Percentiles rank a stretch among this genome's conserved stretches.
These are phyloP conservation scores for Polytolypa hystricis DNA, from an alignment of 2,329 filamentous ascomycete species.

Conservation along the genomic window DNA sequence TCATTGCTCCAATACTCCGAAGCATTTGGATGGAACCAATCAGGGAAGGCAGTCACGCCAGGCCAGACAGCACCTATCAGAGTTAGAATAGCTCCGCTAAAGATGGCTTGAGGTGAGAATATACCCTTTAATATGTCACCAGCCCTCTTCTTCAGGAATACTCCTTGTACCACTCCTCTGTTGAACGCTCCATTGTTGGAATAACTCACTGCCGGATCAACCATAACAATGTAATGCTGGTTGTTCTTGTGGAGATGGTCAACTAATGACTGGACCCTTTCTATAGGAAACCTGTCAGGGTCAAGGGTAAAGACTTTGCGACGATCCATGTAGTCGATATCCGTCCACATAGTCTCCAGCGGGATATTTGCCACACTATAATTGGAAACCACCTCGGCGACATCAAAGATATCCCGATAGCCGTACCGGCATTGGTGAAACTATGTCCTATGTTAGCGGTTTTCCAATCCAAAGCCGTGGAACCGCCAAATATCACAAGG, in stretches of 20 bases:
- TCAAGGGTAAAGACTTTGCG: conserved; percentile 27
- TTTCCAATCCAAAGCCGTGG: background rate
- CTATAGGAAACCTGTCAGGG: conserved; percentile 44
- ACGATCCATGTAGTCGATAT: conserved; percentile 22
- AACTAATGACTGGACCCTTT: conserved; percentile 51
- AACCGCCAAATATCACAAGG: background rate
- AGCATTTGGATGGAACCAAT: conserved; percentile 56
- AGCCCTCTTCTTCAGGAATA: conserved; percentile 42
- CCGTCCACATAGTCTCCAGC: conserved; percentile 25
- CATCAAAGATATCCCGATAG: conserved; percentile 35
- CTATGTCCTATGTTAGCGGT: conserved; percentile 5
- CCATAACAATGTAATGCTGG: conserved; percentile 60
- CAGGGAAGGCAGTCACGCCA: conserved; percentile 55
- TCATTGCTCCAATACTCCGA: conserved; percentile 55
- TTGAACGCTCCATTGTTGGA: conserved; percentile 43
- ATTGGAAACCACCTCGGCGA: conserved; percentile 25
- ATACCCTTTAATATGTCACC: conserved; percentile 36
- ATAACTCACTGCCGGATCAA: conserved; percentile 43
- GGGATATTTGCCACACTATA: conserved; percentile 23
- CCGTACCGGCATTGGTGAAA: conserved; percentile 50
- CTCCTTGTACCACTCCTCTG: conserved; percentile 43
- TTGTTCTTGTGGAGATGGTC: conserved; percentile 49
- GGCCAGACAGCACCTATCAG: conserved; percentile 57
- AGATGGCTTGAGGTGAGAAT: background rate
- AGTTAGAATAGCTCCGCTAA: background rate